Base-by-base conservation (phyloP, 192 early-diverging fungal genomes). In the Kappamyces sp. region DNA sequence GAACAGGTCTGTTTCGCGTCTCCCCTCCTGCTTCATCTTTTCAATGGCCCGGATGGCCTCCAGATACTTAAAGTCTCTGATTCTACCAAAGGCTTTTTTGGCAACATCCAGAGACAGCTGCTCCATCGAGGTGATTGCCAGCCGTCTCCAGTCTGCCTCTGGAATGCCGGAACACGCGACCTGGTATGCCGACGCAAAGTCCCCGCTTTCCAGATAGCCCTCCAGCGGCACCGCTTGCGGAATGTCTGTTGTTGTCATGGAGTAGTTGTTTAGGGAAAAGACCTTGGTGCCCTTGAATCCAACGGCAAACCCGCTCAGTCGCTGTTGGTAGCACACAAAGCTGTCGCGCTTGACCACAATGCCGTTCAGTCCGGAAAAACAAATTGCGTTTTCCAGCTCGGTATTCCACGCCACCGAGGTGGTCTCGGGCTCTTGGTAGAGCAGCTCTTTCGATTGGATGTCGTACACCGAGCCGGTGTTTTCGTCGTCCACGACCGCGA, bases 361-460 rank as follows among this genome's bases (percentile, higher is more conserved):
- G 35, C 67, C 52, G 15, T 67, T 66, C 43, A 68, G 69, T 1
- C 75, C 73, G 1, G 78, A 78, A 49, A 68, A 76, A 57, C 81
- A 83, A 0, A 83, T 43, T 45, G 78, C 73, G 52, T 76, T 72
- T 45, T 79, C 76, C 41, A 73, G 36, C 37, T 83, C 81, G 15
- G 68, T 59, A 51, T 83, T 83, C 80, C 81, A 83, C 8, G 77
- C 67, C 1, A 83, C 75, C 46, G 64, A 66, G 51, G 68, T 70
- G 2, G 75, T 76, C 41, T 78, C 68, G n/a, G 78, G 78, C 47
- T 83, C 81, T 49, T 83, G 81, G 54, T 72, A 83, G 5, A 80
- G 66, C 3, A 83, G 66, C 38, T 80, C 72, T 47, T 76, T 77
- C 8, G 63, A 66, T 61, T 69, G 69, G 15, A 79, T 30, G 47